These are phyloP conservation scores for Candida quercuum DNA, from an alignment of 805 yeast species.

Conservation along the genomic window DNA sequence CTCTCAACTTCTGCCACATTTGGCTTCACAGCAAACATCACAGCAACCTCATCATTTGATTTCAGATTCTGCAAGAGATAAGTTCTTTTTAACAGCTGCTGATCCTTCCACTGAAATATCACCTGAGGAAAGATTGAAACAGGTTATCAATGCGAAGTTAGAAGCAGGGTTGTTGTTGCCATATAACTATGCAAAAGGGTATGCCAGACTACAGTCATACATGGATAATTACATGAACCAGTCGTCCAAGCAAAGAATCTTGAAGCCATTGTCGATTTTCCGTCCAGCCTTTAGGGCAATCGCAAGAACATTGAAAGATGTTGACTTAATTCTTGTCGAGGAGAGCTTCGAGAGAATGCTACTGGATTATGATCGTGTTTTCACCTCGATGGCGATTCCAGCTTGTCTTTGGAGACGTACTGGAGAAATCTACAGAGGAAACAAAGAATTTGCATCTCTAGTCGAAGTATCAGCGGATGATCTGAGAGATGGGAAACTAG, in stretches of 20 bases:
- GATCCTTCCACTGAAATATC: constrained; percentile 94
- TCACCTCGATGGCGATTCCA: constrained; percentile 96
- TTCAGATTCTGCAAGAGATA: constrained; percentile 78
- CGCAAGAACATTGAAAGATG: constrained; percentile 84
- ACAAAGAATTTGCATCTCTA: constrained; percentile 90
- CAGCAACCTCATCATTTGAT: constrained; percentile 16
- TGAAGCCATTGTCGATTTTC: constrained; percentile 79
- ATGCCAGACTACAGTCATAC: constrained; percentile 80
- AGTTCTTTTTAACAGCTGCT: constrained; percentile 92
- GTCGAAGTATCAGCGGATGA: constrained; percentile 90
- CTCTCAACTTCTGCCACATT: constrained; percentile 3
- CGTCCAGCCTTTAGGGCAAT: constrained; percentile 92
- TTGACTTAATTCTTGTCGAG: constrained; percentile 86
- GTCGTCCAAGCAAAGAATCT: constrained; percentile 75
- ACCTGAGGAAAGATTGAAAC: constrained; percentile 88
- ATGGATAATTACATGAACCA: constrained; percentile 91
- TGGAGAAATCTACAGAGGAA: constrained; percentile 92
- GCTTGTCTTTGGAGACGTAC: constrained; percentile 97
- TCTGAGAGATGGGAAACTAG: constrained; percentile 83
- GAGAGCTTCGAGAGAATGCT: constrained; percentile 93
- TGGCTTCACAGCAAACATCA: constrained; percentile 6
- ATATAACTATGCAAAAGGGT: constrained; percentile 90
- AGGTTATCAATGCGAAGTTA: constrained; percentile 88
- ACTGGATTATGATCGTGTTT: constrained; percentile 88
- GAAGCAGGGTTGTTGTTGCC: constrained; percentile 93